Evolutionary conservation across 2,329 filamentous ascomycete genomes (phyloP).

Genomic region (Cryphonectria japonica): DNA sequence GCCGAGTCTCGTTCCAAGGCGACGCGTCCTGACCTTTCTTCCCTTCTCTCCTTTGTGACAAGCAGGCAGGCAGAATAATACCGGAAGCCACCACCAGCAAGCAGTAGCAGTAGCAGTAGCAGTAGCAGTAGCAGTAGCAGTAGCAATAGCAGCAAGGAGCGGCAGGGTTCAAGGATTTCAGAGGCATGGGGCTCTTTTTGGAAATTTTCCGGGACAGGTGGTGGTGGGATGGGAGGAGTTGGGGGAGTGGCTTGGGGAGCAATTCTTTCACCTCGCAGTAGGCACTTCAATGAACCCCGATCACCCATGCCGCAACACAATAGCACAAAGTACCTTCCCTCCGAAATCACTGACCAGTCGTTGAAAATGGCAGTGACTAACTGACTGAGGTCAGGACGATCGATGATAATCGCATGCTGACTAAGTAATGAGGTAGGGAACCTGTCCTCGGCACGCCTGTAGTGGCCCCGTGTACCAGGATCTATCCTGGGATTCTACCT

Average conservation of each 20-base stretch:
- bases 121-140: no score
- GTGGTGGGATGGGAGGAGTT: background rate
- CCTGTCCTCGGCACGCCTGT: background rate
- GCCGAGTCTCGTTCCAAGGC: background rate
- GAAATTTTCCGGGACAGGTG: slow-evolving; percentile 1
- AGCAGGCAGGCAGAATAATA: background rate
- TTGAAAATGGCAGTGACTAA: background rate
- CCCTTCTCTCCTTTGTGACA: background rate
- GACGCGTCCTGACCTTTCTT: background rate
- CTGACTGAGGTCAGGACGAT: background rate
- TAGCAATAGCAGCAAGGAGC: no score
- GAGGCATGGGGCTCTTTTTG: background rate
- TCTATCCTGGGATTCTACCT: background rate
- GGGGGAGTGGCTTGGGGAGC: background rate
- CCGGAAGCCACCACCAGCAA: background rate
- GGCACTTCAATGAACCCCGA: background rate
- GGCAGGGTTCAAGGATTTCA: slow-evolving; percentile 7
- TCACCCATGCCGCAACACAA: background rate
- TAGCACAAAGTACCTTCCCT: background rate
- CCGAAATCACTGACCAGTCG: background rate
- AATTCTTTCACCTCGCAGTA: background rate
- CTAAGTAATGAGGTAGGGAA: background rate
- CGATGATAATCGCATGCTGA: background rate
- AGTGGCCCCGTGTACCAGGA: background rate
- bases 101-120: no score